Conservation (phyloP, 2,329 filamentous ascomycete species). For the Hypoxylon sp. region DNA sequence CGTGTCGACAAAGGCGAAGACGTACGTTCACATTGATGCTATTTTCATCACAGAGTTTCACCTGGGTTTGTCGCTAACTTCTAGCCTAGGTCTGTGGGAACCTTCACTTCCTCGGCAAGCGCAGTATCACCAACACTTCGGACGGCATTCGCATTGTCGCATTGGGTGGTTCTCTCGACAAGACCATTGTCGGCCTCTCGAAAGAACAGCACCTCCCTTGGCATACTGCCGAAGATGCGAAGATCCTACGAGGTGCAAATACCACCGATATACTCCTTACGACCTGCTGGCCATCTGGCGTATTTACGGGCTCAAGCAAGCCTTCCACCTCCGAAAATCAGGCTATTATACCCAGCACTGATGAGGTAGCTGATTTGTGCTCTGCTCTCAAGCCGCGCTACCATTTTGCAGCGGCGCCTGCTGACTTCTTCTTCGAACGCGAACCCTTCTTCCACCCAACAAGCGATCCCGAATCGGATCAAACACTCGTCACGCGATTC, state of each 20-base stretch:
- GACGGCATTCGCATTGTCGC: constrained; percentile 90
- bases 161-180: constrained; percentile 77
- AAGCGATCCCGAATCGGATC: constrained; percentile 53
- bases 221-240: constrained; percentile 80
- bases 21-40: constrained; percentile 43
- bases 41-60: background rate
- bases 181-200: constrained; percentile 68
- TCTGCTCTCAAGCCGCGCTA: constrained; percentile 86
- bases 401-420: constrained; percentile 77
- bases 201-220: constrained; percentile 78
- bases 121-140: constrained; percentile 85
- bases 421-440: constrained; percentile 80
- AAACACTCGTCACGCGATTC: constrained; percentile 79
- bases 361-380: constrained; percentile 80
- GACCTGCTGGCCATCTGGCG: constrained; percentile 79
- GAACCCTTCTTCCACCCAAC: constrained; percentile 85
- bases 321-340: constrained; percentile 61
- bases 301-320: constrained; percentile 74
- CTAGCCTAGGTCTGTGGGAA: constrained; percentile 76
- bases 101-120: constrained; percentile 86
- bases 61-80: constrained; percentile 2
- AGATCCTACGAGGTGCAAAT: constrained; percentile 76
- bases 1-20: constrained; percentile 76
- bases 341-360: constrained; percentile 62
- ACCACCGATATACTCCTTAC: constrained; percentile 88